phyloP scores from a whole-genome alignment of 108 stramenopile species.

The Fistulifera solaris region DNA sequence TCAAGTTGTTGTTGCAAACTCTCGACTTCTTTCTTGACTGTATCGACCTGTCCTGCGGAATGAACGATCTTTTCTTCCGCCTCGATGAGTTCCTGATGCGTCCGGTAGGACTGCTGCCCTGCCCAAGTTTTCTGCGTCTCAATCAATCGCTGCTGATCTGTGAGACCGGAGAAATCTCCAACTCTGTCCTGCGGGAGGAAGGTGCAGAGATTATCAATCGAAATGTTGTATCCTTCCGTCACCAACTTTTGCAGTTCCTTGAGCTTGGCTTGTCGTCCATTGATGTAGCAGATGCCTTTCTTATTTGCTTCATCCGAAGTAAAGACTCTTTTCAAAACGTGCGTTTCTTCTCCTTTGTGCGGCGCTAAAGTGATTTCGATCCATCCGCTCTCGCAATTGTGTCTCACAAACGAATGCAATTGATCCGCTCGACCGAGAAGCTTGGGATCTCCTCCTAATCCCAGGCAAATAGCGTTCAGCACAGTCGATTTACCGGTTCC shows the following conservation, averaged over 20 bases:
- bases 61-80: conserved; percentile 43
- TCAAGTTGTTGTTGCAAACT: conserved; percentile 39
- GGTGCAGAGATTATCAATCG: conserved; percentile 91
- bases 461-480: conserved; percentile 90
- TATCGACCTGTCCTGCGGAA: conserved; percentile 33
- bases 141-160: conserved; percentile 55
- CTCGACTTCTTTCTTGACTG: conserved; percentile 30
- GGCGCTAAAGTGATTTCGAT: conserved; percentile 80
- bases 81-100: conserved; percentile 66
- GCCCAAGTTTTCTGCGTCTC: conserved; percentile 83
- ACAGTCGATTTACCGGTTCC: conserved; percentile 94
- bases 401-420: conserved; percentile 76
- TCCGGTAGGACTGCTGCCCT: conserved; percentile 40
- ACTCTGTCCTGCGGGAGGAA: conserved; percentile 96
- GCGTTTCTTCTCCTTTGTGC: conserved; percentile 9
- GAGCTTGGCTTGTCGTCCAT: conserved; percentile 27
- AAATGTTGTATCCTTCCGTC: conserved; percentile 49
- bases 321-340: conserved; percentile 30
- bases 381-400: conserved; percentile 63
- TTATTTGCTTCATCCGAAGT: conserved; percentile 36
- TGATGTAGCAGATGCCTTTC: conserved; percentile 27
- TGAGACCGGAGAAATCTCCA: conserved; percentile 80
- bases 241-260: conserved; percentile 62
- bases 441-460: conserved; percentile 77
- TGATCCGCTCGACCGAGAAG: conserved; percentile 87